Conservation (phyloP, 2,329 filamentous ascomycete genomes). For the Microsporum canis region DNA sequence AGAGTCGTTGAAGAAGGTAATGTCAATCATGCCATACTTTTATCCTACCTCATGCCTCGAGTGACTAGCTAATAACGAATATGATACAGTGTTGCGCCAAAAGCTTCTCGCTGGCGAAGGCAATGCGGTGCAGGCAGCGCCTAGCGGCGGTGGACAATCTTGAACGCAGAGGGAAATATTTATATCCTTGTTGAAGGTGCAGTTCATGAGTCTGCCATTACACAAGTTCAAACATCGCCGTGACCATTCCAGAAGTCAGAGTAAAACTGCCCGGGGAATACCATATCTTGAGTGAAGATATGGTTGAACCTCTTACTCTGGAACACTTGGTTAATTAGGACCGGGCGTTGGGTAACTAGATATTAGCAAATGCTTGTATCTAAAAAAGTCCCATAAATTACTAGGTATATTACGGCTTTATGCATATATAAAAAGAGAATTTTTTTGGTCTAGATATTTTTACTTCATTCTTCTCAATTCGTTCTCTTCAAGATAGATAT, state of each 20-base stretch:
- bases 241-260: neutral
- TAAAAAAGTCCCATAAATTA: neutral
- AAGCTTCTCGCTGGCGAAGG: slow-evolving; percentile 40
- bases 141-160: slow-evolving; percentile 14
- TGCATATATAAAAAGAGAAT: neutral
- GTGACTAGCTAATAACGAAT: neutral
- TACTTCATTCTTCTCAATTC: neutral
- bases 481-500: neutral
- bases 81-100: slow-evolving; percentile 37
- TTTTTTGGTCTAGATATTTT: neutral
- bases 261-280: neutral
- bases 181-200: neutral
- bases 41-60: neutral
- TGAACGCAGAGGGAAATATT: neutral
- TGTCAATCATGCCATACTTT: slow-evolving; percentile 13
- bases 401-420: neutral
- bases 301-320: neutral
- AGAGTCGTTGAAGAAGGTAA: slow-evolving; percentile 79
- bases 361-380: neutral
- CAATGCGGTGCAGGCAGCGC: slow-evolving; percentile 24
- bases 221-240: neutral
- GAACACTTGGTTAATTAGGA: neutral
- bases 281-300: neutral
- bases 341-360: neutral
- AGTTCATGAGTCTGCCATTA: neutral